These are phyloP conservation scores for Debaryomyces maramus DNA, from an alignment of 805 yeast genomes.

Conservation along the genomic window DNA sequence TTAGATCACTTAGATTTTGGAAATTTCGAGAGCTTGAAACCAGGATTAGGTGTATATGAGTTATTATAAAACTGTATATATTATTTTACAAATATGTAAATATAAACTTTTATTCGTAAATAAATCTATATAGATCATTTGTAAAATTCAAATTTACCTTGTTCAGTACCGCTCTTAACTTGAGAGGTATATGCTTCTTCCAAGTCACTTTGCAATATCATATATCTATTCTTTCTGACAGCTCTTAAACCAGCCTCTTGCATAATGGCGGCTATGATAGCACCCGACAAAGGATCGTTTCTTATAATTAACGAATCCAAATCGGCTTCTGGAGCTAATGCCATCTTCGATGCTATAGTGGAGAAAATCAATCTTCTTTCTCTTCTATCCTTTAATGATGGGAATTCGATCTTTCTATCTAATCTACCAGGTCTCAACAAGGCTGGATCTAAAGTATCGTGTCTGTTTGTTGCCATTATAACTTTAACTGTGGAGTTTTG, in stretches of 20 bases:
- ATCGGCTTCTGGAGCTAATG: conserved; percentile 96
- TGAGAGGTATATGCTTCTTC: conserved; percentile 98
- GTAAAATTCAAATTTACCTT: conserved; percentile 96
- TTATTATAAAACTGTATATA: conserved; percentile 19
- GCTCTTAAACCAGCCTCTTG: conserved; percentile 99
- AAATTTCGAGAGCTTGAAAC: conserved; percentile 48
- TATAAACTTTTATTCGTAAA: conserved; percentile 4
- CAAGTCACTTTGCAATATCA: conserved; percentile 90
- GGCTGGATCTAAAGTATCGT: conserved; percentile 99
- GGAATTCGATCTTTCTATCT: conserved; percentile 97
- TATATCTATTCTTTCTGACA: conserved; percentile 96
- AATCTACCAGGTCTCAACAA: conserved; percentile 96
- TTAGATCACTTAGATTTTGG: conserved; percentile 69
- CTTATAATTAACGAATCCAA: conserved; percentile 91
- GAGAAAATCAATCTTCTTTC: conserved; percentile 95
- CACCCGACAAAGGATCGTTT: conserved; percentile 97
- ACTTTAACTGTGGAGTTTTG: conserved; percentile 94
- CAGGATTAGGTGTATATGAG: conserved; percentile 64
- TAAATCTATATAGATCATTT: conserved; percentile 45
- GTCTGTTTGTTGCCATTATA: conserved; percentile 98
- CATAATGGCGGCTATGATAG: conserved; percentile 97
- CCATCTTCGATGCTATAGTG: conserved; percentile 96
- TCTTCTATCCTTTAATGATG: conserved; percentile 92
- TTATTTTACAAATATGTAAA: conserved; percentile 5
- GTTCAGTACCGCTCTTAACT: conserved; percentile 93